phyloP scores from a whole-genome alignment of 768 basidiomycete species.

The Russula foetens region DNA sequence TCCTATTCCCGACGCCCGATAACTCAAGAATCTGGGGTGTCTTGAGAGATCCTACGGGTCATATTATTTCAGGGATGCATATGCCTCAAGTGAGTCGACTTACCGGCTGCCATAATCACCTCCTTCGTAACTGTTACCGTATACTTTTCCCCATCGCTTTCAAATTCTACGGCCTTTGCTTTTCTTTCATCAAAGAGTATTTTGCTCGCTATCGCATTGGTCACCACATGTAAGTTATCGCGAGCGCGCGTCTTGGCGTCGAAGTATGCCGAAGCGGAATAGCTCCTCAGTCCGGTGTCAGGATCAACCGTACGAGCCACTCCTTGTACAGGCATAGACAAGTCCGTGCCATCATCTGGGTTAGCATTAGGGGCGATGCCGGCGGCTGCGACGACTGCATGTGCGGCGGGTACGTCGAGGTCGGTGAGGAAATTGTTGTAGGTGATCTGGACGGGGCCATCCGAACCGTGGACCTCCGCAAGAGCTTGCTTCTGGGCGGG shows the following conservation, averaged over 20 bases:
- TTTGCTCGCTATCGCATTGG: constrained; percentile 10
- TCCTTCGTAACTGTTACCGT: constrained; percentile 10
- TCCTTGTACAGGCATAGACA: constrained; percentile 16
- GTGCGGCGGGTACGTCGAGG: constrained; percentile 16
- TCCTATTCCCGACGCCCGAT: constrained; percentile 15
- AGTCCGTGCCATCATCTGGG: constrained; percentile 14
- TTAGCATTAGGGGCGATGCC: constrained; percentile 10
- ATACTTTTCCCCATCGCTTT: constrained; percentile 10
- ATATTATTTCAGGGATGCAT: not conserved
- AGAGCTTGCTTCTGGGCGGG: constrained; percentile 7
- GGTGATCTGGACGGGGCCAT: constrained; percentile 12
- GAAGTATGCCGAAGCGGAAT: constrained; percentile 17
- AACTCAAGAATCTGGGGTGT: constrained; percentile 20
- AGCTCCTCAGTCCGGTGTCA: constrained; percentile 11
- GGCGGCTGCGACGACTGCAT: constrained; percentile 9
- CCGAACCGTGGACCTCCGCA: not conserved
- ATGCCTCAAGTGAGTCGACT: not conserved
- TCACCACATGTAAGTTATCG: constrained; percentile 8
- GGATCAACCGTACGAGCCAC: constrained; percentile 15
- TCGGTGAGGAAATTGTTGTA: constrained; percentile 18
- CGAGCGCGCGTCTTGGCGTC: constrained; percentile 4
- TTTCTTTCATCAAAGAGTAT: constrained; percentile 9
- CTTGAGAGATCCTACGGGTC: constrained; percentile 14
- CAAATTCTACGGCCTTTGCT: constrained; percentile 14
- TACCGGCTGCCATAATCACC: constrained; percentile 14